phyloP scores from a whole-genome alignment of 306 rosid species.

The Vicia faba region DNA sequence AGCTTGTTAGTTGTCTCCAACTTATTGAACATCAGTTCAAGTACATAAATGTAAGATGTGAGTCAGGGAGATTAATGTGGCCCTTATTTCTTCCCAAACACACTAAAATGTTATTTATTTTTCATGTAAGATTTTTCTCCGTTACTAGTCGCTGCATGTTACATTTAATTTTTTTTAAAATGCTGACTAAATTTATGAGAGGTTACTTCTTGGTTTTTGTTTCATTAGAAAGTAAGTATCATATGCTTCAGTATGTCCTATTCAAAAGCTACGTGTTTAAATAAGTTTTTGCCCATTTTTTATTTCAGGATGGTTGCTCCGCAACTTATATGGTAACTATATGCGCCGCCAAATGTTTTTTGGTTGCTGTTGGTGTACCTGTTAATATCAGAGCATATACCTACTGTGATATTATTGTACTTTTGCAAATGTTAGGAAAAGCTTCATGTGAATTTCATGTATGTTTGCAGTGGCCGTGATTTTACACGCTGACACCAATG shows the following conservation, averaged over 20 bases:
- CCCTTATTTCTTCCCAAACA: slow-evolving; percentile 4
- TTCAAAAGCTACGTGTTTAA: slow-evolving; percentile 8
- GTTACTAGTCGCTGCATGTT: neutral
- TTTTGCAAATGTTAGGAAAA: slow-evolving; percentile 1
- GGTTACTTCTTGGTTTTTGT: slow-evolving; percentile 1
- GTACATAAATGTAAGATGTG: neutral
- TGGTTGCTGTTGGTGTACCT: slow-evolving; percentile 5
- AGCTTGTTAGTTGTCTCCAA: neutral
- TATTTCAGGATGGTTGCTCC: neutral
- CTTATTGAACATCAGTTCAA: slow-evolving; percentile 16
- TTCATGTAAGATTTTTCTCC: neutral
- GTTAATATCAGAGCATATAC: slow-evolving; percentile 3
- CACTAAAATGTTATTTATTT: slow-evolving; percentile 14
- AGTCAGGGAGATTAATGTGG: slow-evolving; percentile 19
- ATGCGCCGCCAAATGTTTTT: slow-evolving; percentile 3
- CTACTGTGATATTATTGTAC: neutral
- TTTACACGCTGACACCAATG: no score
- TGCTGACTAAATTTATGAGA: neutral
- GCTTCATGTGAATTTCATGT: neutral
- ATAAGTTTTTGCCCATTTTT: neutral
- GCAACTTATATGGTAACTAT: neutral
- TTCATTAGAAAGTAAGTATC: slow-evolving; percentile 26
- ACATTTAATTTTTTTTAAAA: neutral
- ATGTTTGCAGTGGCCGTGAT: no score
- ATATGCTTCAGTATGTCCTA: slow-evolving; percentile 6